Percentiles rank a stretch among this genome's conserved stretches.
These are phyloP conservation scores for Ogataea angusta DNA, from an alignment of 805 yeast species.

Conservation along the genomic window DNA sequence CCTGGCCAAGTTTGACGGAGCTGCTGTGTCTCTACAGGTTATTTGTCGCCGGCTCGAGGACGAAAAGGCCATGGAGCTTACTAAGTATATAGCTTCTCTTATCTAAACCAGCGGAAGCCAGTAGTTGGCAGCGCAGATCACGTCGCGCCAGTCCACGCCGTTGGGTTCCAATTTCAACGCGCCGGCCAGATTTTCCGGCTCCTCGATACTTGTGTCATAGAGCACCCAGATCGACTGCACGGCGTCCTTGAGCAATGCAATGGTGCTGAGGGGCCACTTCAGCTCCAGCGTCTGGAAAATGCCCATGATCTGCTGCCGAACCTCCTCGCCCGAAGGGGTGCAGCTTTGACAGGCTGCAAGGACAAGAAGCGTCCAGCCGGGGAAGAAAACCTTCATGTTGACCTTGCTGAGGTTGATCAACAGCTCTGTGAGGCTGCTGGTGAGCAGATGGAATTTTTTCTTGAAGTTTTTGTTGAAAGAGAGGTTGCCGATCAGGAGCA, in stretches of 20 bases:
- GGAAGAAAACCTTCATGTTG: constrained; percentile 23
- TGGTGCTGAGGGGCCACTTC: constrained; percentile 31
- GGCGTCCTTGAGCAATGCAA: constrained; percentile 21
- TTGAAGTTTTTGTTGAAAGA: constrained; percentile 11
- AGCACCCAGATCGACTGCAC: constrained; percentile 31
- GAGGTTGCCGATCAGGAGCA: constrained; percentile 12
- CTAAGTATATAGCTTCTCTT: constrained; percentile 34
- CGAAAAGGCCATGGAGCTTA: constrained; percentile 52
- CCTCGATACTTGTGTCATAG: constrained; percentile 20
- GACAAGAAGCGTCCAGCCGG: constrained; percentile 33
- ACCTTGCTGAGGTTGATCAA: constrained; percentile 13
- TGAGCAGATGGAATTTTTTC: constrained; percentile 1
- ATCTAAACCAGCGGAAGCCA: constrained; percentile 27
- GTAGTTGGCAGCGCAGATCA: constrained; percentile 23
- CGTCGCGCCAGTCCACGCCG: constrained; percentile 30
- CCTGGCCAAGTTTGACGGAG: constrained; percentile 45
- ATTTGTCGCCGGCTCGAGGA: constrained; percentile 56
- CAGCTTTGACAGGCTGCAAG: constrained; percentile 19
- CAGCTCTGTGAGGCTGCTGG: constrained; percentile 11
- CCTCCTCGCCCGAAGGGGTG: constrained; percentile 9
- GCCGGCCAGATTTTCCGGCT: constrained; percentile 6
- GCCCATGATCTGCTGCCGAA: constrained; percentile 19
- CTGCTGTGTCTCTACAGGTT: constrained; percentile 62
- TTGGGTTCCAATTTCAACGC: background rate
- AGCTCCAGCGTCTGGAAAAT: constrained; percentile 19